Evolutionary conservation across 805 yeast genomes (phyloP).

Genomic region (Huiozyma sinensis): DNA sequence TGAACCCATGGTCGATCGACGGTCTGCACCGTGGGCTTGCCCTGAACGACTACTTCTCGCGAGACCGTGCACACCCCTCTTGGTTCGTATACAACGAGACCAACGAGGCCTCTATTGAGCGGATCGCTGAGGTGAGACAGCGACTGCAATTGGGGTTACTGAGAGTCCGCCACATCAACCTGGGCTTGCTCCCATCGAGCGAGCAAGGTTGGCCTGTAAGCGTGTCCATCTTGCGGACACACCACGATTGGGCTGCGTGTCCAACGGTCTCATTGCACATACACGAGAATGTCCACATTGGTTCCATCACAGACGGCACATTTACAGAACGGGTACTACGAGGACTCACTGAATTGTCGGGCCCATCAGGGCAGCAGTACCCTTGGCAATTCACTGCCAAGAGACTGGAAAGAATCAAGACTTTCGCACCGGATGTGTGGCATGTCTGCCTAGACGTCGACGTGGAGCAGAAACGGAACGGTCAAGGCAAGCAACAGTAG

Average conservation of each 20-base stretch:
- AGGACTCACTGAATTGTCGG: neutral
- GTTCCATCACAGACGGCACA: conserved; percentile 27
- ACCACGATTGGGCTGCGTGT: conserved; percentile 7
- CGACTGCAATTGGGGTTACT: conserved; percentile 18
- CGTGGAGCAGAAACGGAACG: conserved; percentile 3
- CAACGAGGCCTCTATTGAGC: conserved; percentile 39
- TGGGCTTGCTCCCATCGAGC: conserved; percentile 73
- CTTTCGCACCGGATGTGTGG: conserved; percentile 82
- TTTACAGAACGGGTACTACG: conserved; percentile 3
- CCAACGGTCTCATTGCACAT: conserved; percentile 40
- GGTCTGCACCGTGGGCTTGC: conserved; percentile 52
- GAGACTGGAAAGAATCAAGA: conserved; percentile 59
- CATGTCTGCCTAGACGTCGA: conserved; percentile 50
- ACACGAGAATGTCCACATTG: conserved; percentile 59
- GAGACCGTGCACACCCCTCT: conserved; percentile 6
- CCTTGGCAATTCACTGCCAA: conserved; percentile 2
- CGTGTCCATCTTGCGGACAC: conserved; percentile 7
- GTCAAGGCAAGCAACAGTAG: neutral
- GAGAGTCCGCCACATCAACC: conserved; percentile 46
- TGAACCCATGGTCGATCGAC: conserved; percentile 75
- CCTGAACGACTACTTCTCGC: conserved; percentile 31
- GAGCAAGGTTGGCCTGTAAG: conserved; percentile 49
- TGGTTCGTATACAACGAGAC: conserved; percentile 44
- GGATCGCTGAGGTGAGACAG: conserved; percentile 27
- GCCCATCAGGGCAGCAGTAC: too few species aligned